Conservation (phyloP, 495 filamentous ascomycete species). For the Opeltia flavorubescens region DNA sequence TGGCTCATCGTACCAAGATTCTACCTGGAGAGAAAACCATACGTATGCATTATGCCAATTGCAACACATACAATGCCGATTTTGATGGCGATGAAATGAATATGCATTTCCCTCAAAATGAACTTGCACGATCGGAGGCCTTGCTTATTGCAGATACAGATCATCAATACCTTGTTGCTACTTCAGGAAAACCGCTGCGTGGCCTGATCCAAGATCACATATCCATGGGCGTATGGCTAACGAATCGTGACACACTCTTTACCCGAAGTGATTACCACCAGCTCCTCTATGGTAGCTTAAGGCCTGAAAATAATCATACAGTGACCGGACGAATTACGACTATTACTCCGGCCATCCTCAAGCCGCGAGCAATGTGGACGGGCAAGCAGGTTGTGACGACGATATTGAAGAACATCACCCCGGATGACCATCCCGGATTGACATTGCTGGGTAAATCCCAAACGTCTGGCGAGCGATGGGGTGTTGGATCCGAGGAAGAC, state of each 20-base stretch:
- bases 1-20: constrained; percentile 90
- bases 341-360: constrained; percentile 65
- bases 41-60: constrained; percentile 99
- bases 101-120: constrained; percentile 99
- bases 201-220: constrained; percentile 99
- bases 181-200: constrained; percentile 84
- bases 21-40: constrained; percentile 90
- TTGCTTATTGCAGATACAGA: constrained; percentile 88
- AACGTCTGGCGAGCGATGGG: constrained; percentile 64
- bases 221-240: constrained; percentile 82
- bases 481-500: constrained; percentile 53
- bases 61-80: constrained; percentile 99
- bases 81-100: constrained; percentile 99
- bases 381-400: constrained; percentile 95
- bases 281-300: constrained; percentile 73
- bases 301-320: constrained; percentile 80
- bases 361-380: constrained; percentile 79
- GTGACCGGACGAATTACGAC: constrained; percentile 55
- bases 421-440: constrained; percentile 57
- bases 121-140: constrained; percentile 83
- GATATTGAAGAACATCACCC: constrained; percentile 81
- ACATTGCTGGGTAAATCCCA: constrained; percentile 67
- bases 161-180: constrained; percentile 90
- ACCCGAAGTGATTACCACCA: constrained; percentile 81
- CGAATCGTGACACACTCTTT: constrained; percentile 87